Evolutionary conservation across 169 alveolate species (phyloP), one percentile per base, ranked within the genome.

Genomic region (Plasmodium cynomolgi): DNA sequence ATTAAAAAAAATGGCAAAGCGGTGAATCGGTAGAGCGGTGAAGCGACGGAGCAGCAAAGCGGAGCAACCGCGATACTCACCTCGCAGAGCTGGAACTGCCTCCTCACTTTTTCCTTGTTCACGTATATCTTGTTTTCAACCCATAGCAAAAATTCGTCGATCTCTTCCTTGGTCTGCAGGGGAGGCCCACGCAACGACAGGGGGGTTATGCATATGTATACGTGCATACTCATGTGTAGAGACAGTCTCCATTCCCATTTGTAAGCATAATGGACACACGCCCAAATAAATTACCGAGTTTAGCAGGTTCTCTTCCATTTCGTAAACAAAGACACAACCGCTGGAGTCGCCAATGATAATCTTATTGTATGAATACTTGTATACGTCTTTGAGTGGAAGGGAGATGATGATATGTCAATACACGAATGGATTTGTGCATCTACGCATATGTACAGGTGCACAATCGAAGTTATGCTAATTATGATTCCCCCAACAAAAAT

Each of bases 321-420:
- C 84, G 39, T 88, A 88, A 88, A 88, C 94, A 80, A 79, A 88
- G 34, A 88, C 94, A 31, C 94, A 88, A 15, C 94, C 94, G 50
- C 90, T 88, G 3, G 94, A 88, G 74, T 88, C 94, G 26, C 94
- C 94, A 80, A 88, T 88, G 68, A 88, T 88, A 37, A 88, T 88
- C 56, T 88, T 88, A 39, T 88, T 88, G 47, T 88, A 88, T 23
- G 94, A 79, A 39, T 88, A 88, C 50, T 79, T 88, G 29, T 79
- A 88, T n/a, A 73, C 80, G 72, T 88, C 94, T 88, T 39, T 68
- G 56, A 41, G 37, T 23, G 37, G 80, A 62, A 41, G 6, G 80
- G 41, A 62, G 58, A 50, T 7, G 47, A 7, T 23, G 9, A 75
- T 75, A 75, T 75, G 44, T 33, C 31, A 68, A 68, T 68, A 26